Conservation (phyloP, 768 basidiomycete genomes). For the Pholiota molesta region DNA sequence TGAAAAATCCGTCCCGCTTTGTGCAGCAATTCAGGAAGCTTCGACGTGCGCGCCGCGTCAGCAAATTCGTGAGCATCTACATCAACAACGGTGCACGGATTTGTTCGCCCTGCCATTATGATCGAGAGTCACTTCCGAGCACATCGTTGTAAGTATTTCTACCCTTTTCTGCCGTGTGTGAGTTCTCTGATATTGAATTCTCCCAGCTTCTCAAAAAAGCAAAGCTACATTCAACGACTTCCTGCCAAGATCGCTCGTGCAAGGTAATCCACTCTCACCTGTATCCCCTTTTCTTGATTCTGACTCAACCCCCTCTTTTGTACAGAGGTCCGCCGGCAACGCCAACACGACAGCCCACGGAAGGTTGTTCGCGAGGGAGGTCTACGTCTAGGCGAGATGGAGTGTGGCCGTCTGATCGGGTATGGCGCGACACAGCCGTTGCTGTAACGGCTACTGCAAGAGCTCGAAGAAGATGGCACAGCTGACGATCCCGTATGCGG, state of each 20-base stretch:
- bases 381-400: conserved; percentile 97
- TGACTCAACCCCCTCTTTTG: conserved; percentile 12
- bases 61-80: conserved; percentile 96
- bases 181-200: not conserved
- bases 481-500: conserved; percentile 94
- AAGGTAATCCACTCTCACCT: conserved; percentile 52
- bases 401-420: conserved; percentile 96
- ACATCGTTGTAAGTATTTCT: conserved; percentile 65
- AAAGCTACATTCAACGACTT: conserved; percentile 91
- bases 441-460: conserved; percentile 96
- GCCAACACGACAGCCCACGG: conserved; percentile 95
- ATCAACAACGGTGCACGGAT: conserved; percentile 97
- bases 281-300: not conserved
- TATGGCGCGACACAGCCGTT: conserved; percentile 98
- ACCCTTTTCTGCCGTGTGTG: not conserved
- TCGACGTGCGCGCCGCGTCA: conserved; percentile 87
- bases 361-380: conserved; percentile 98
- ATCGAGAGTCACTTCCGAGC: conserved; percentile 77
- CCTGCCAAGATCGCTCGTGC: conserved; percentile 99
- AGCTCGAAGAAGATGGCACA: conserved; percentile 96
- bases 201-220: conserved; percentile 75
- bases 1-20: conserved; percentile 82
- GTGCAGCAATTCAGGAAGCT: conserved; percentile 91
- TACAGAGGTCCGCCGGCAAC: conserved; percentile 92
- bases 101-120: conserved; percentile 96